phyloP scores from a whole-genome alignment of 176 grass and related monocot genomes.

The Musa acuminata region DNA sequence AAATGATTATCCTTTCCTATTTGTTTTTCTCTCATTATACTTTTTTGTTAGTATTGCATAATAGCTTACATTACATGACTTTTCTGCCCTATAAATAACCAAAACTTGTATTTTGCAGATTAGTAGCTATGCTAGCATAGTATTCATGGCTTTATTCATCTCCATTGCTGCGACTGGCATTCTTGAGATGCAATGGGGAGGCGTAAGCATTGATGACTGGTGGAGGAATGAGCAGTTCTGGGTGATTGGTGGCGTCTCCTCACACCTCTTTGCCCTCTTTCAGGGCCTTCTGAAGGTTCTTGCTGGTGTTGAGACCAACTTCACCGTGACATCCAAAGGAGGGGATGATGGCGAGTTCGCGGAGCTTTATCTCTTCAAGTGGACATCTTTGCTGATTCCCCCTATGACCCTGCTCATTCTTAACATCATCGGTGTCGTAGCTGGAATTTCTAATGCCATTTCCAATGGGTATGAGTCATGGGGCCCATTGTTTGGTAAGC shows the following conservation, averaged over 20 bases:
- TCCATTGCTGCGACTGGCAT: constrained; percentile 39
- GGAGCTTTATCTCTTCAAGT: constrained; percentile 41
- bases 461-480: constrained; percentile 34
- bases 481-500: constrained; percentile 35
- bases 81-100: neutral
- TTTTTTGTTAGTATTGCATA: neutral
- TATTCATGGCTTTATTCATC: constrained; percentile 40
- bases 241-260: constrained; percentile 39
- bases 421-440: constrained; percentile 33
- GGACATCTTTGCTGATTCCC: constrained; percentile 38
- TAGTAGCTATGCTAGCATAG: constrained; percentile 24
- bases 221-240: constrained; percentile 50
- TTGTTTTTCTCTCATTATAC: no score
- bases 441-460: constrained; percentile 36
- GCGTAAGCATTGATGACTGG: constrained; percentile 39
- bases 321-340: constrained; percentile 48
- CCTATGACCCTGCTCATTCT: constrained; percentile 40
- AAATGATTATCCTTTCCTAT: no score
- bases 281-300: constrained; percentile 44
- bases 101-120: constrained; percentile 2
- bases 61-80: neutral
- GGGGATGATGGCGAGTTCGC: constrained; percentile 35
- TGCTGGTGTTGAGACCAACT: constrained; percentile 35
- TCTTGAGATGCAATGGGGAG: constrained; percentile 43
- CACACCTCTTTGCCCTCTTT: constrained; percentile 37